phyloP scores from a whole-genome alignment of 495 filamentous ascomycete genomes.

The Pyronema domesticum region DNA sequence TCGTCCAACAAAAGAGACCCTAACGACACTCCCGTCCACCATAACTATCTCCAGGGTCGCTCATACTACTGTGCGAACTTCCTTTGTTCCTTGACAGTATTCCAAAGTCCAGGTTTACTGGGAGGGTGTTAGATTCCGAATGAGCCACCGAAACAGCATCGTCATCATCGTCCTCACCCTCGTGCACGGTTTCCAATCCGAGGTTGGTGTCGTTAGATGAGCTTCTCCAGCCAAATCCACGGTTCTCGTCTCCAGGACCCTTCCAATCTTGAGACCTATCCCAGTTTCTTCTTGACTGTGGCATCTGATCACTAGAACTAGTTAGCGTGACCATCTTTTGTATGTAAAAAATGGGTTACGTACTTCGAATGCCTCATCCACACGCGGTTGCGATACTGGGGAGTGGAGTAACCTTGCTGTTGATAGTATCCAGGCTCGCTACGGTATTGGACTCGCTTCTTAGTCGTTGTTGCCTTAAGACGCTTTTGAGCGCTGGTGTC shows the following conservation, averaged over 20 bases:
- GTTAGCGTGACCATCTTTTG: background rate
- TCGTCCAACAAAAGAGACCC: too few species aligned
- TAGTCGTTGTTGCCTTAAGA: conserved; percentile 82
- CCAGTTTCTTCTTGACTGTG: conserved; percentile 7
- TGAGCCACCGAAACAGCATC: conserved; percentile 14
- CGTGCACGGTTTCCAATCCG: conserved; percentile 19
- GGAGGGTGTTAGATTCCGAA: conserved; percentile 9
- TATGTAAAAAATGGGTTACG: background rate
- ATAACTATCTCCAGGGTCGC: conserved; percentile 23
- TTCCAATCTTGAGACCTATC: conserved; percentile 10
- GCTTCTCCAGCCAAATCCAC: background rate
- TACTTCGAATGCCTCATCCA: conserved; percentile 16
- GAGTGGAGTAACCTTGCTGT: conserved; percentile 4
- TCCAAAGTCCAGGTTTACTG: conserved; percentile 9
- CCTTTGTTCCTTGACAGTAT: background rate
- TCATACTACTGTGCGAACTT: conserved; percentile 17
- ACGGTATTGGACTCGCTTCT: conserved; percentile 79
- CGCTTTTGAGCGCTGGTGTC: conserved; percentile 92
- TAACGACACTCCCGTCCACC: conserved; percentile 14
- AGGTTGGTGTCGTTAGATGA: background rate
- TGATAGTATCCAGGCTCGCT: conserved; percentile 15
- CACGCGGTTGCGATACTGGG: conserved; percentile 12
- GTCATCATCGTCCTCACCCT: conserved; percentile 12
- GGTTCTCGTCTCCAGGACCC: conserved; percentile 2
- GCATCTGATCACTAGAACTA: background rate